A percentile compares a stretch with the other conserved stretches of the same genome.
phyloP scores from a whole-genome alignment of 306 rosid genomes.

The Arachis stenosperma region DNA sequence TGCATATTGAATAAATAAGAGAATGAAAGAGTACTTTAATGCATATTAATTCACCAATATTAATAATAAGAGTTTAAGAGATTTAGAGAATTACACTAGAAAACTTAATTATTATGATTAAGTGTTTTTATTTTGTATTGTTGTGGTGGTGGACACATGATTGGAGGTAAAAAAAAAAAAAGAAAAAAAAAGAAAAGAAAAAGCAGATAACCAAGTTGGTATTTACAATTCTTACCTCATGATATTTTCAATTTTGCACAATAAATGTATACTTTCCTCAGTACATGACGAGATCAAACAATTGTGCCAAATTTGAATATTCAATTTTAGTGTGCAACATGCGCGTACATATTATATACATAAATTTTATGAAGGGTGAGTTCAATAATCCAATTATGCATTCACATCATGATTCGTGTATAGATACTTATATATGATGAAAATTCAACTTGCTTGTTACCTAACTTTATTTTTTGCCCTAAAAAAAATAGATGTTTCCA shows the following conservation, averaged over 20 bases:
- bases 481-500: neutral
- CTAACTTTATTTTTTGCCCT: neutral
- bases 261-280: neutral
- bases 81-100: too few species aligned
- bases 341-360: too few species aligned
- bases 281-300: neutral
- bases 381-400: neutral
- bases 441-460: neutral
- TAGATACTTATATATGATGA: neutral
- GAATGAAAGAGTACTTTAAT: too few species aligned
- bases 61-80: too few species aligned
- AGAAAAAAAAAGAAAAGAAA: too few species aligned
- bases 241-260: slow-evolving; percentile 14
- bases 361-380: neutral
- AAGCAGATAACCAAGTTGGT: neutral
- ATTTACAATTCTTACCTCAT: neutral
- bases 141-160: too few species aligned
- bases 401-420: neutral
- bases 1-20: too few species aligned
- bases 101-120: too few species aligned
- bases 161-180: too few species aligned
- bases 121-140: too few species aligned
- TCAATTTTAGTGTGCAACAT: neutral
- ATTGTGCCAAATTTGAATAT: neutral
- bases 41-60: too few species aligned